Conservation (phyloP, 108 stramenopile species). For the Poteriospumella lacustris region DNA sequence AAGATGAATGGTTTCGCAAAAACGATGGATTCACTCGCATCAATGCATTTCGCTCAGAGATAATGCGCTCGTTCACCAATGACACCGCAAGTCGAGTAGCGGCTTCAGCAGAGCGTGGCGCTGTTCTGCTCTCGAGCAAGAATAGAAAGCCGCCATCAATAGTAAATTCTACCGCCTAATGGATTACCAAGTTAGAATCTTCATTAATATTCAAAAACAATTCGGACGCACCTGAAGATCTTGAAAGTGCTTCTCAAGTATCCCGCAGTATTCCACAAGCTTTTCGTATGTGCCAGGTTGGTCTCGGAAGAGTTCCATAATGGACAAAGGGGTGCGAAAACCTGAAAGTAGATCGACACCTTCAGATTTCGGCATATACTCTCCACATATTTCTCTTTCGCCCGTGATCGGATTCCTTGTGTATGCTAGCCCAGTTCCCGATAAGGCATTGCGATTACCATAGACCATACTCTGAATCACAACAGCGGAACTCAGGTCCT, state of each 20-base stretch:
- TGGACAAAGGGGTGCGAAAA: neutral
- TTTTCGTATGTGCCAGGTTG: neutral
- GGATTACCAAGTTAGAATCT: too few relatives aligned
- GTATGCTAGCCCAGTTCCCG: neutral
- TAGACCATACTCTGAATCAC: constrained; percentile 18
- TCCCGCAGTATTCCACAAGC: neutral
- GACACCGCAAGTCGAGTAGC: neutral
- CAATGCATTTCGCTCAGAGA: neutral
- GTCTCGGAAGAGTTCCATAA: neutral
- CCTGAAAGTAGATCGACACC: neutral
- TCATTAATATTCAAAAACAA: too few relatives aligned
- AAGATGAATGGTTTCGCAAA: neutral
- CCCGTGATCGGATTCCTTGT: neutral
- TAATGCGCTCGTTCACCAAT: neutral
- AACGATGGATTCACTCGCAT: neutral
- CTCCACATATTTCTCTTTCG: neutral
- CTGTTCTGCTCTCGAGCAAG: neutral
- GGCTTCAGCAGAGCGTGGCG: neutral
- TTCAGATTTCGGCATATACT: neutral
- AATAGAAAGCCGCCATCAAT: neutral
- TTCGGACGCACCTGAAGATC: neutral
- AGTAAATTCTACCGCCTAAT: constrained; percentile 5
- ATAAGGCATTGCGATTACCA: neutral
- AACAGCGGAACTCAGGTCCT: neutral
- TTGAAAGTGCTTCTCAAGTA: neutral